Percentiles rank a stretch among this genome's conserved stretches.
Conservation (phyloP, 1,284 basidiomycete genomes). For the Amylostereum areolatum region DNA sequence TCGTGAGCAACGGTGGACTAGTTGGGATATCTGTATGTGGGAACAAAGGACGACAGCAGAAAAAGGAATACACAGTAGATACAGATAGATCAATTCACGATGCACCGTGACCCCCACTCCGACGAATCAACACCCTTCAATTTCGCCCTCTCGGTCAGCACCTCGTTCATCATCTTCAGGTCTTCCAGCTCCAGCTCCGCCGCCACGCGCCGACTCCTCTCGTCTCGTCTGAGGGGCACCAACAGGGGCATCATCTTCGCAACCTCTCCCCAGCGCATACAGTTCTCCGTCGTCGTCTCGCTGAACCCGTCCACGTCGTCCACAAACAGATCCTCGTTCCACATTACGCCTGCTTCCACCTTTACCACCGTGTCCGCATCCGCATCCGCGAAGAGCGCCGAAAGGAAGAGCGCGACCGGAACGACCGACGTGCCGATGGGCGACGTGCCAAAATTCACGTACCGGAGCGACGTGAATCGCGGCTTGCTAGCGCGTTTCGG, state of each 20-base stretch:
- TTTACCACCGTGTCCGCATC: constrained; percentile 1
- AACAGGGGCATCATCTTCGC: constrained; percentile 41
- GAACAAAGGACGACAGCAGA: too few relatives aligned
- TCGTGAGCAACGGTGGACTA: too few relatives aligned
- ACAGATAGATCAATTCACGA: constrained; percentile 9
- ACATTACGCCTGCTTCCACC: constrained; percentile 30
- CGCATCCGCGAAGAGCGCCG: constrained; percentile 36
- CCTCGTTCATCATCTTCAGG: constrained; percentile 37
- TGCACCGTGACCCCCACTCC: not conserved
- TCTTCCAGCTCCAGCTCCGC: constrained; percentile 48
- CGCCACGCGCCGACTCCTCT: constrained; percentile 32
- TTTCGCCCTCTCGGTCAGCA: constrained; percentile 33
- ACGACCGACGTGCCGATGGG: constrained; percentile 30
- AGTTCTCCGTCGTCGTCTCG: constrained; percentile 25
- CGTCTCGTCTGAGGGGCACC: constrained; percentile 40
- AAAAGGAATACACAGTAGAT: too few relatives aligned
- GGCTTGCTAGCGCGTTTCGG: constrained; percentile 14
- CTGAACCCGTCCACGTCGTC: constrained; percentile 14
- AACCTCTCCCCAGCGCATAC: constrained; percentile 38
- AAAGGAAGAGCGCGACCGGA: constrained; percentile 47
- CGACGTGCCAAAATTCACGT: constrained; percentile 45
- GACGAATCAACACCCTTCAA: constrained; percentile 11
- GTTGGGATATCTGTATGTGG: too few relatives aligned
- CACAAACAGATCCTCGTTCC: constrained; percentile 17
- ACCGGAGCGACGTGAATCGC: constrained; percentile 33